These are phyloP conservation scores for Solanum etuberosum DNA, from an alignment of 257 asterid species.

Conservation along the genomic window DNA sequence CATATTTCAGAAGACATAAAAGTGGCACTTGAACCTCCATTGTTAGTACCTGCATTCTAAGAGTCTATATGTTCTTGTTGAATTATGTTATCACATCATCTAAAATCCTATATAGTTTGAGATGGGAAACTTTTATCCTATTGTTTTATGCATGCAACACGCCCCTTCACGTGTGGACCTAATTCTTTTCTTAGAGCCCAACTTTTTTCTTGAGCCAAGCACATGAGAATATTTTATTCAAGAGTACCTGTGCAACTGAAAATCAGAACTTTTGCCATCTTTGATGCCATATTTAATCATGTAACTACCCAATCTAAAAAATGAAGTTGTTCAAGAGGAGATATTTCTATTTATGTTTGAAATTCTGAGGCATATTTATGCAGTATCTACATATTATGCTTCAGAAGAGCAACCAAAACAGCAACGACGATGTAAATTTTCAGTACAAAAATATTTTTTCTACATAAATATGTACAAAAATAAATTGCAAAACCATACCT, in stretches of 20 bases:
- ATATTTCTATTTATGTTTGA: not conserved
- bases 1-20: not conserved
- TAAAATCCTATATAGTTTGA: not conserved
- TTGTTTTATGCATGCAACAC: not conserved
- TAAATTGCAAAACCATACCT: slow-evolving; percentile 33
- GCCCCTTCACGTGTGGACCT: not conserved
- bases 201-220: not conserved
- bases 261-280: not conserved
- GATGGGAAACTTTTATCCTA: not conserved
- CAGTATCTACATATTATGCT: not conserved
- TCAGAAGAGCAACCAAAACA: not conserved
- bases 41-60: not conserved
- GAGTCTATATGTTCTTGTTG: not conserved
- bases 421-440: not conserved
- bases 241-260: not conserved
- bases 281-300: not conserved
- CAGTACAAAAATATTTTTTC: not conserved
- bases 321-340: not conserved
- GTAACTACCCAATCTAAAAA: not conserved
- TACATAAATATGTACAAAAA: not conserved
- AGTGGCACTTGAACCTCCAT: not conserved
- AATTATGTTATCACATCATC: not conserved
- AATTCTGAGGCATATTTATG: not conserved
- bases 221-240: not conserved
- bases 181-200: not conserved